phyloP scores from a whole-genome alignment of 305 asterid species.

The Fraxinus sp. region DNA sequence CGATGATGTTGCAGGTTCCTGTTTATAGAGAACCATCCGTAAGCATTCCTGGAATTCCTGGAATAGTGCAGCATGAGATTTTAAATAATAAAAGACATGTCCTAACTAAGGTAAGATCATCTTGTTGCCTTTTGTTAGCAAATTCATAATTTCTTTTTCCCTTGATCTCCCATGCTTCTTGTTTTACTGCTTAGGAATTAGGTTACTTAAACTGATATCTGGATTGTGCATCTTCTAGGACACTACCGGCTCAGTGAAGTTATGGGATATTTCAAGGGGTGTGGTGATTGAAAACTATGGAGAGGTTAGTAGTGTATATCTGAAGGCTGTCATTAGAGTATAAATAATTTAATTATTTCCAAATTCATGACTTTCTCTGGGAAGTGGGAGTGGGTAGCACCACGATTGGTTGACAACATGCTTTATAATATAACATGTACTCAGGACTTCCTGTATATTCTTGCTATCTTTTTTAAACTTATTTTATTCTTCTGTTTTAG shows the following conservation, averaged over 20 bases:
- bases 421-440: background rate
- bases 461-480: slow-evolving; percentile 13
- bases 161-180: background rate
- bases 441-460: background rate
- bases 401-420: background rate
- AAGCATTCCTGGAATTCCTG: slow-evolving; percentile 71
- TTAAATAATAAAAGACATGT: slow-evolving; percentile 81
- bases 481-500: slow-evolving; percentile 39
- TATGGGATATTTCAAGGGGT: slow-evolving; percentile 95
- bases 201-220: slow-evolving; percentile 23
- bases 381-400: background rate
- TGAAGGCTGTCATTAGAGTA: background rate
- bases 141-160: slow-evolving; percentile 3
- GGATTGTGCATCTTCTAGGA: slow-evolving; percentile 50
- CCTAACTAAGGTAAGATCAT: slow-evolving; percentile 72
- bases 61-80: slow-evolving; percentile 90
- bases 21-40: slow-evolving; percentile 72
- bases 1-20: slow-evolving; percentile 58
- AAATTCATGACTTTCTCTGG: background rate
- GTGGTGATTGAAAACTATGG: slow-evolving; percentile 76
- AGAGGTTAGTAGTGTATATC: slow-evolving; percentile 56
- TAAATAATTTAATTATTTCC: background rate
- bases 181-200: background rate
- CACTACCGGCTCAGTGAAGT: slow-evolving; percentile 73
- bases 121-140: slow-evolving; percentile 12